Percentiles rank a stretch among this genome's conserved stretches.
Evolutionary conservation across 1,139 yeast species (phyloP).

Genomic region (Geotrichum aggregatum): DNA sequence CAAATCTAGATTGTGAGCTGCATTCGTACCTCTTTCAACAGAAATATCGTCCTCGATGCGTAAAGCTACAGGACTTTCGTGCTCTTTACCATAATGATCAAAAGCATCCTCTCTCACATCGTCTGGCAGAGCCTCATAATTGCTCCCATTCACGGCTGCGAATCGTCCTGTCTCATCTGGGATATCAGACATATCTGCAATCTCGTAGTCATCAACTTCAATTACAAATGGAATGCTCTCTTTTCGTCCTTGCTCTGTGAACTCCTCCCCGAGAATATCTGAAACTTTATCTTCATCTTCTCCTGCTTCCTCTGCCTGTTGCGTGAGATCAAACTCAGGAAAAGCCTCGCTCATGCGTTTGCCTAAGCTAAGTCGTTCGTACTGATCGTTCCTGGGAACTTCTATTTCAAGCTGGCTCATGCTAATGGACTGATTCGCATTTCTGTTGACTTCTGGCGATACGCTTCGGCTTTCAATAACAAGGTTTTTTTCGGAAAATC

Average conservation of each 20-base stretch:
- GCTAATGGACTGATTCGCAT: slow-evolving; percentile 1
- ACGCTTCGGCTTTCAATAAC: slow-evolving; percentile 1
- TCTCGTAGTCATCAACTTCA: slow-evolving; percentile 14
- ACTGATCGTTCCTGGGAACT: slow-evolving; percentile 5
- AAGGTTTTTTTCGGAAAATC: not conserved
- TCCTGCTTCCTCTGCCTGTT: slow-evolving; percentile 3
- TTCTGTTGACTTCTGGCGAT: not conserved
- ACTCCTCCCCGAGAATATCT: not conserved
- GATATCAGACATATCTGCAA: slow-evolving; percentile 9
- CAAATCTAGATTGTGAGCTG: not conserved
- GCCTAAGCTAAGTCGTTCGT: slow-evolving; percentile 13
- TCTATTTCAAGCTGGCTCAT: slow-evolving; percentile 12
- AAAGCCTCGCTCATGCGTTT: slow-evolving; percentile 19
- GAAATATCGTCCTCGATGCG: not conserved
- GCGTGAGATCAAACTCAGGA: slow-evolving; percentile 20
- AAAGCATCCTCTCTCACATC: not conserved
- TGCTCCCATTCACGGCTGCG: too few relatives aligned
- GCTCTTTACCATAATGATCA: not conserved
- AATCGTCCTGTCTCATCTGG: slow-evolving; percentile 10
- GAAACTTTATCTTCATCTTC: not conserved
- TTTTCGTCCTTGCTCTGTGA: slow-evolving; percentile 6
- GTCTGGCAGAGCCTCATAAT: too few relatives aligned
- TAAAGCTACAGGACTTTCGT: not conserved
- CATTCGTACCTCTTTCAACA: not conserved
- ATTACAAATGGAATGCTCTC: slow-evolving; percentile 20